Evolutionary conservation across 129 eudicot genomes (phyloP).

Genomic region (Apium graveolens): DNA sequence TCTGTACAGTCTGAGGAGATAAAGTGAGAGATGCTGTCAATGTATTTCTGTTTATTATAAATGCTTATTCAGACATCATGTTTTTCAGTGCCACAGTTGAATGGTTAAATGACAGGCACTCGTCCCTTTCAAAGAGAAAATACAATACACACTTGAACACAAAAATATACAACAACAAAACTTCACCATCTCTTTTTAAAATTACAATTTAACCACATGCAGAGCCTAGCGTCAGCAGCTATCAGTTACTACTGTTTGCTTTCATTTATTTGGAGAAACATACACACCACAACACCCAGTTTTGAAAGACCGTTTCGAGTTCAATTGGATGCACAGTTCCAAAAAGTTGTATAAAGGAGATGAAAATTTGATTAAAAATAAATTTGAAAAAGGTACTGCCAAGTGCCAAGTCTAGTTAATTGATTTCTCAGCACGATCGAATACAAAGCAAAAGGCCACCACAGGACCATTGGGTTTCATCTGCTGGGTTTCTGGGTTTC

Average conservation of each 20-base stretch:
- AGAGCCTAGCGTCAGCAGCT: not conserved
- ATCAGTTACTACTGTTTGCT: not conserved
- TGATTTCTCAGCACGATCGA: not conserved
- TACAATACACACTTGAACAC: constrained; percentile 19
- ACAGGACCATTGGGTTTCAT: constrained; percentile 11
- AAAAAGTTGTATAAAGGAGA: not conserved
- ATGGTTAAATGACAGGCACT: constrained; percentile 40
- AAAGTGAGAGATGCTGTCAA: constrained; percentile 9
- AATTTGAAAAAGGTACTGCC: not conserved
- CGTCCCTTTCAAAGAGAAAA: constrained; percentile 41
- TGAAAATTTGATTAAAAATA: not conserved
- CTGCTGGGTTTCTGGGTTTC: constrained; percentile 4
- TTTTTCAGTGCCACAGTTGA: constrained; percentile 64
- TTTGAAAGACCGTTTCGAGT: not conserved
- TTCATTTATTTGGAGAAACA: constrained; percentile 15
- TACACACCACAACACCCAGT: not conserved
- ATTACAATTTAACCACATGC: not conserved
- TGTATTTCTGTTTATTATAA: constrained; percentile 5
- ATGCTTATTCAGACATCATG: constrained; percentile 8
- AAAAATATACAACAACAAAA: too few species aligned
- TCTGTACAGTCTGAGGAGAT: not conserved
- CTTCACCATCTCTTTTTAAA: not conserved
- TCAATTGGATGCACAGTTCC: not conserved
- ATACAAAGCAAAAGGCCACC: constrained; percentile 11
- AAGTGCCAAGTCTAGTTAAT: not conserved